Base-by-base conservation (phyloP, 257 asterid species). In the Ophiorrhiza pumila region DNA sequence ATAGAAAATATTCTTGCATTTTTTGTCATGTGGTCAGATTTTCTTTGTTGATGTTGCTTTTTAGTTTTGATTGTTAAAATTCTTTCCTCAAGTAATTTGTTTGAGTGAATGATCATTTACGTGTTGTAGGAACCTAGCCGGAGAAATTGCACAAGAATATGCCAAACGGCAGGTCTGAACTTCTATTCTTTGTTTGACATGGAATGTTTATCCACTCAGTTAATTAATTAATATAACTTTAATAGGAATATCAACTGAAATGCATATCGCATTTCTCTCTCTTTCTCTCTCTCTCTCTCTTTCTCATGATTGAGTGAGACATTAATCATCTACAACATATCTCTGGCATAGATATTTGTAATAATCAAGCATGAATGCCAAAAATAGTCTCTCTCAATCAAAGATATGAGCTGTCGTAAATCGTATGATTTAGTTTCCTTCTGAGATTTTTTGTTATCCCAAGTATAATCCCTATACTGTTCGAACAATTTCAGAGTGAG, bases 61-160 rank as follows among this genome's bases (percentile, higher is more conserved):
- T 12, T 5, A 29, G 7, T 64, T 63, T 35, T 64, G 41, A 17
- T 35, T 2, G 17, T 34, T 41, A 43, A 5, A 18, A 52, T 71
- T 65, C 32, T 71, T 45, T 42, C 8, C 0, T 52, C 2, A 12
- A 62, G 46, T n/a, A 22, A 43, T 46, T 56, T 15, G 45, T 13
- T 23, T 34, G 35, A 61, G 45, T 70, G 69, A 27, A 41, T 17
- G 27, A 62, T 41, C 20, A 39, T 68, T 63, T 73, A 50, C 68
- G 71, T 70, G 13, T 29, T 76, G 69, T 84, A 95, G 99, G 88
- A 95, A 95, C 80, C 87, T 95, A 82, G 96, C 95, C 79, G 97
- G 98, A 66, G 97, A 92, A 85, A 90, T 95, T 79, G 45, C 98
- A 11, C 92, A 85, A 73, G 97, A 95, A 79, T 90, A 84, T 79